Evolutionary conservation across 2,329 filamentous ascomycete species (phyloP), one percentile per base, ranked within the genome.

Genomic region (Fusarium transvaalense): DNA sequence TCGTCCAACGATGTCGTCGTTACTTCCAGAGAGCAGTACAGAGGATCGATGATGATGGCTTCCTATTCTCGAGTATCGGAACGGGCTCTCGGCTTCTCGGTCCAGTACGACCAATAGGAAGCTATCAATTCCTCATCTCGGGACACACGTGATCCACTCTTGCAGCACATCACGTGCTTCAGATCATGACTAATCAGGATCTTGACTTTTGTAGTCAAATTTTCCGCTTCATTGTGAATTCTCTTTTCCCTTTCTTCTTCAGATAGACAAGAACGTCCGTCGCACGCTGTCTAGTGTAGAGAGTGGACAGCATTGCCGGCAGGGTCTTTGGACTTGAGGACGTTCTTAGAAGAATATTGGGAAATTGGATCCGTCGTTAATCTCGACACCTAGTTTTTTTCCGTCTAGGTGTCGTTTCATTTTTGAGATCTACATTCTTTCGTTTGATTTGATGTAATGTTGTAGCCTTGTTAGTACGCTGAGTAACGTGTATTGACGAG

Each of bases 381-480:
- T 86, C 84, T 83, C 84, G 82, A 78, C 82, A 80, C 73, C 80
- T 80, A 80, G 79, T 79, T 76, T 61, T 61, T 68, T 56, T 77
- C 81, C 78, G 80, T 86, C 83, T 82, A 81, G 77, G 78, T 81
- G 80, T 78, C 81, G 84, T 86, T 86, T 86, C 84, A 86, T 85
- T 84, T 84, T 81, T 80, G 83, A 84, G 84, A 86, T 86, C 84
- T 84, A 86, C 84, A 86, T 83, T 79, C 66, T 63, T 69, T 60
- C 29, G 32, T n/a, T 21, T 58, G n/a, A 62, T 21, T 32, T 19
- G 23, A 23, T 12, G n/a, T n/a, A n/a, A n/a, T 17, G 35, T 34
- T n/a, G 48, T 19, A 27, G 23, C 23, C 9, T 21, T 48, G 43
- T 25, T 23, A 6, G 23, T 25, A 27, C 17, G 29, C 29, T 29